These are phyloP conservation scores for Fusarium newnesense DNA, from an alignment of 2,329 filamentous ascomycete species.

Conservation along the genomic window DNA sequence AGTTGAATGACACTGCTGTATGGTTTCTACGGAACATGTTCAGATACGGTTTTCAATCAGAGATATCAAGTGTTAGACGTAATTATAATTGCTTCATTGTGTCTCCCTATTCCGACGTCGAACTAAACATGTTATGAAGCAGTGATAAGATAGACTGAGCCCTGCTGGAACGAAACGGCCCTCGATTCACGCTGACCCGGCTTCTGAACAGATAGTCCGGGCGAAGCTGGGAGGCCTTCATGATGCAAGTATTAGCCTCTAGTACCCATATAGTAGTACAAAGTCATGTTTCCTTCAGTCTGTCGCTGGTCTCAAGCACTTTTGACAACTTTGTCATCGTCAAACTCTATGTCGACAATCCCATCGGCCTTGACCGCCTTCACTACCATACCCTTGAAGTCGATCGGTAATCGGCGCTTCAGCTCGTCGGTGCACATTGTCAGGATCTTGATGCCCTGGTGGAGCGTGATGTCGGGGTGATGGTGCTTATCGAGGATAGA, in stretches of 20 bases:
- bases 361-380: conserved; percentile 97
- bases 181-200: background rate
- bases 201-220: background rate
- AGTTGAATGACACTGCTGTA: background rate
- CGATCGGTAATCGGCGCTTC: conserved; percentile 95
- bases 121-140: background rate
- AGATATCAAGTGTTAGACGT: background rate
- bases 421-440: conserved; percentile 96
- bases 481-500: conserved; percentile 99
- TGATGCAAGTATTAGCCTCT: conserved; percentile 41
- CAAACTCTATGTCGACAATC: conserved; percentile 84
- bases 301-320: conserved; percentile 57
- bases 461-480: conserved; percentile 90
- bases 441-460: conserved; percentile 90
- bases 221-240: conserved; percentile 32
- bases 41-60: background rate
- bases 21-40: background rate
- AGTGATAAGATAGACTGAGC: background rate
- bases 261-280: conserved; percentile 52
- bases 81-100: background rate
- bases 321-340: conserved; percentile 80
- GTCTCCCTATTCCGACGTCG: background rate
- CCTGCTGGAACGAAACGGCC: background rate
- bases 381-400: conserved; percentile 97
- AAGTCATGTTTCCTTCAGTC: conserved; percentile 41